A percentile compares a stretch with the other conserved stretches of the same genome.
These are phyloP conservation scores for Daldinia grandis DNA, from an alignment of 495 filamentous ascomycete genomes.

Conservation along the genomic window DNA sequence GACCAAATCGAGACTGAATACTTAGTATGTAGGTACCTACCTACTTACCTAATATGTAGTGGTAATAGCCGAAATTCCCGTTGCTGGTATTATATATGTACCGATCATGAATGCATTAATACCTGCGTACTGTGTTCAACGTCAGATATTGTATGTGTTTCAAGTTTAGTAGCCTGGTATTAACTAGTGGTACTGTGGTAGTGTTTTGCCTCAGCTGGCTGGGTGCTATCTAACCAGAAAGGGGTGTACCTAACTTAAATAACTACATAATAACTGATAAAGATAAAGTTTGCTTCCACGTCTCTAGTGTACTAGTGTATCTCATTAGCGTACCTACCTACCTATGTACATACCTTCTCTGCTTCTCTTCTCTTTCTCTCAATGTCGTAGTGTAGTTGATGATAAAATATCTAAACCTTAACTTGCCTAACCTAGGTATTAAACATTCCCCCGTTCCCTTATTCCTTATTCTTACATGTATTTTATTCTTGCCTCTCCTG, in stretches of 20 bases:
- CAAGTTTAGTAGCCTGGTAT: constrained; percentile 19
- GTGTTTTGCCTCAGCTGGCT: constrained; percentile 2
- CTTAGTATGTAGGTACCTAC: too few species aligned
- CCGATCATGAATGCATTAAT: neutral
- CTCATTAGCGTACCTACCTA: neutral
- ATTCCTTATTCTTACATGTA: neutral
- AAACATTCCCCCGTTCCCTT: neutral
- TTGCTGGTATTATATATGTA: neutral
- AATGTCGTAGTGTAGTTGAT: neutral
- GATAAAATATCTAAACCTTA: neutral
- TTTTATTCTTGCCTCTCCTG: constrained; percentile 5
- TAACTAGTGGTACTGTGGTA: neutral
- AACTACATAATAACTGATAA: too few species aligned
- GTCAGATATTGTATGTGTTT: constrained; percentile 24
- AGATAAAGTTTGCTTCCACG: neutral
- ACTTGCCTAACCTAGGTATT: neutral
- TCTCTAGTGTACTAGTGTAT: neutral
- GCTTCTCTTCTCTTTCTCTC: neutral
- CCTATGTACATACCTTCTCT: too few species aligned
- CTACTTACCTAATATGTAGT: neutral
- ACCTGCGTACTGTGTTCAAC: neutral
- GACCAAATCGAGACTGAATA: constrained; percentile 12
- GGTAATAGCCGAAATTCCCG: constrained; percentile 1
- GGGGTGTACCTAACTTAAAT: too few species aligned
- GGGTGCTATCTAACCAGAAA: neutral